Percentiles rank a stretch among this genome's conserved stretches.
phyloP scores from a whole-genome alignment of 2,329 filamentous ascomycete species.

The Colletotrichum paranaense region DNA sequence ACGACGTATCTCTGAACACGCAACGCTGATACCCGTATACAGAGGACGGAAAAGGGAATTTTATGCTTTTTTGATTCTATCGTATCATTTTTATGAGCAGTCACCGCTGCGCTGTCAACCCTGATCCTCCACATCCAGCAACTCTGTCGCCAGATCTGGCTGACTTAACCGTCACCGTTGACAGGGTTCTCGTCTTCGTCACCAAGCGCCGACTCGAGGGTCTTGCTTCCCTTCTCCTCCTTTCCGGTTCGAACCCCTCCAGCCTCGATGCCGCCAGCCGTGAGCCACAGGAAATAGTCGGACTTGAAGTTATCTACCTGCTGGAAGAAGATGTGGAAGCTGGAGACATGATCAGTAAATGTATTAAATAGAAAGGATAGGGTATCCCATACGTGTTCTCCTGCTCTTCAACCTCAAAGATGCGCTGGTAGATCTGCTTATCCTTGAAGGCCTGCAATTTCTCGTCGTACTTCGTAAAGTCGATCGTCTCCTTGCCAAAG shows the following conservation, averaged over 20 bases:
- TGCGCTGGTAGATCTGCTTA: constrained; percentile 88
- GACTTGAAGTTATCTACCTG: constrained; percentile 81
- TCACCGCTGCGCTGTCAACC: neutral
- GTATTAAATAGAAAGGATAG: too few species aligned
- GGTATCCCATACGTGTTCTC: constrained; percentile 78
- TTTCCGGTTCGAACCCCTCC: constrained; percentile 61
- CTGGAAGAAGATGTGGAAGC: constrained; percentile 82
- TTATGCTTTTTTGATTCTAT: constrained; percentile 5
- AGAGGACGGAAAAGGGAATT: constrained; percentile 10
- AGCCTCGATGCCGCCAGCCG: constrained; percentile 73
- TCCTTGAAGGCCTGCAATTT: constrained; percentile 92
- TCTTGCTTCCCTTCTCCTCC: constrained; percentile 55
- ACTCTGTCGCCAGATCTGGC: neutral
- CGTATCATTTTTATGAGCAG: too few species aligned
- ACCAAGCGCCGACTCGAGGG: constrained; percentile 44
- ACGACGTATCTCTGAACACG: neutral
- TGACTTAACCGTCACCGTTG: constrained; percentile 52
- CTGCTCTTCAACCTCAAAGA: constrained; percentile 90
- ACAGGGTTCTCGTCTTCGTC: constrained; percentile 60
- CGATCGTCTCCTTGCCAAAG: constrained; percentile 75
- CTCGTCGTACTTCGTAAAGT: constrained; percentile 81
- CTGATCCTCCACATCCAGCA: neutral
- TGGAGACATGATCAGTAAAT: constrained; percentile 46
- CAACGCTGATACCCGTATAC: constrained; percentile 23
- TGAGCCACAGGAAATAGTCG: constrained; percentile 80